Evolutionary conservation across 2,329 filamentous ascomycete genomes (phyloP).

Genomic region (Fusarium musae): DNA sequence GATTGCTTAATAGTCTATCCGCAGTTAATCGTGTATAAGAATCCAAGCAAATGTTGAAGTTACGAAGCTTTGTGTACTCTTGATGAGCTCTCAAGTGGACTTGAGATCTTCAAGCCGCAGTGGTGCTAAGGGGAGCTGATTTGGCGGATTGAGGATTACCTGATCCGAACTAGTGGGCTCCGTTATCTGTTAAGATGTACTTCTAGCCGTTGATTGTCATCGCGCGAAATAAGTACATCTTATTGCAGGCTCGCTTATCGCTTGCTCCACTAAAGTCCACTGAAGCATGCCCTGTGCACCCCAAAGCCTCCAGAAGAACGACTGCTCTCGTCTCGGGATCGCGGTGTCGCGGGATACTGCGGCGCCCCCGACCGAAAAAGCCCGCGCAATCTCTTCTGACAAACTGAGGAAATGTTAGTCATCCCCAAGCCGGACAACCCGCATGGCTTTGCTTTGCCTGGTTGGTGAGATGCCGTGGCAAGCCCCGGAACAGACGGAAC

Average conservation of each 20-base stretch:
- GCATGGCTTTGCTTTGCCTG: background rate
- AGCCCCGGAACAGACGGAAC: conserved; percentile 11
- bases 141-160: rapidly evolving
- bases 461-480: conserved; percentile 2
- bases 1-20: no score
- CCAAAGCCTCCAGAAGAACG: background rate
- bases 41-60: background rate
- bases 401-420: background rate
- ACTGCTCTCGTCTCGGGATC: background rate
- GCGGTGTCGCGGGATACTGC: background rate
- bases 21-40: rapidly evolving
- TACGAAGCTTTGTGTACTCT: no score
- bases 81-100: rapidly evolving
- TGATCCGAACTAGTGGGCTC: rapidly evolving
- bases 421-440: conserved; percentile 10
- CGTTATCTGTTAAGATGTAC: background rate
- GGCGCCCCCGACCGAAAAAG: background rate
- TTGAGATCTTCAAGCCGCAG: rapidly evolving
- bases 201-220: rapidly evolving
- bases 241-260: background rate
- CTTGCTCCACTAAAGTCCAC: background rate
- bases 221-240: background rate
- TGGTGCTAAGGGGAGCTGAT: rapidly evolving
- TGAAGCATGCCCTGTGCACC: background rate
- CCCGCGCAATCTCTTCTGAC: no score